These are phyloP conservation scores for Colletotrichum tanaceti DNA, from an alignment of 2,329 filamentous ascomycete genomes.

Conservation along the genomic window DNA sequence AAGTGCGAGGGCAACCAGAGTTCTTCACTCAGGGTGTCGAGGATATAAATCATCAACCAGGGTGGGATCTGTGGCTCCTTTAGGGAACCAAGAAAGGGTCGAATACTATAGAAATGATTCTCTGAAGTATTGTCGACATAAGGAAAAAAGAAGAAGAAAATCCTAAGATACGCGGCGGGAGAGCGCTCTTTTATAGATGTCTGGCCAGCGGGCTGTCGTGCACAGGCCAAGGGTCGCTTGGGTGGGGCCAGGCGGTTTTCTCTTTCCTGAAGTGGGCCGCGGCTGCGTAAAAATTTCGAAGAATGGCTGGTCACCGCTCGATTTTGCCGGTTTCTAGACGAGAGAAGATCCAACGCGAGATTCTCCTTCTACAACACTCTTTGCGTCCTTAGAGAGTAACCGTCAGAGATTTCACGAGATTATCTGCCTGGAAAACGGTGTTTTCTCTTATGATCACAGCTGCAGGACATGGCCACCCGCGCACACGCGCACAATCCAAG, in stretches of 20 bases:
- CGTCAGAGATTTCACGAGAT: neutral
- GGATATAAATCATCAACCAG: slow-evolving; percentile 95
- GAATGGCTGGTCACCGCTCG: slow-evolving; percentile 33
- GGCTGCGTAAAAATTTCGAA: slow-evolving; percentile 20
- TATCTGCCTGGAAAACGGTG: neutral
- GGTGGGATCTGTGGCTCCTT: slow-evolving; percentile 93
- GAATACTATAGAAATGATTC: slow-evolving; percentile 99
- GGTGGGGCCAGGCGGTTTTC: slow-evolving; percentile 1
- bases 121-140: slow-evolving; percentile 75
- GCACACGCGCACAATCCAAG: too few species aligned
- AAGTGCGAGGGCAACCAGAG: slow-evolving; percentile 69
- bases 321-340: slow-evolving; percentile 24
- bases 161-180: slow-evolving; percentile 48
- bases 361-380: slow-evolving; percentile 8
- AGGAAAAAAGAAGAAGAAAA: slow-evolving; percentile 62
- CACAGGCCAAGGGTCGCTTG: slow-evolving; percentile 14
- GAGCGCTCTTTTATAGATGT: slow-evolving; percentile 55
- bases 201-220: neutral
- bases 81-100: slow-evolving; percentile 92
- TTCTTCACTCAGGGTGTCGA: slow-evolving; percentile 89
- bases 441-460: neutral
- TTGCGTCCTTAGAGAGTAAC: neutral
- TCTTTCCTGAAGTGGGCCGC: slow-evolving; percentile 27
- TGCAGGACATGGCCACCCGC: too few species aligned
- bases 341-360: neutral